A percentile compares a stretch with the other conserved stretches of the same genome.
phyloP scores from a whole-genome alignment of 805 yeast genomes.

The Saturnispora besseyi region DNA sequence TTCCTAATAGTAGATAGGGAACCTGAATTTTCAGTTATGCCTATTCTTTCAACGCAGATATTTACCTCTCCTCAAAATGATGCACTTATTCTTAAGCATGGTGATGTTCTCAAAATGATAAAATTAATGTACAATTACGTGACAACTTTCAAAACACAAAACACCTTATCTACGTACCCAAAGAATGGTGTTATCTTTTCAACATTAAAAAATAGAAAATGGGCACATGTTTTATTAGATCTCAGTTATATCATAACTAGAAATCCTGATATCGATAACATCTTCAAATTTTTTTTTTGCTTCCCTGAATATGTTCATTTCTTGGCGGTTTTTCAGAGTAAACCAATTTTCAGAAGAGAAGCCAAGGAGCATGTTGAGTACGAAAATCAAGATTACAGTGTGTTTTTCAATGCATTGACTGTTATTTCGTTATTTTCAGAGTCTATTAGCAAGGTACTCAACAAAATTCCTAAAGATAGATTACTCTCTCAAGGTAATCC shows the following conservation, averaged over 20 bases:
- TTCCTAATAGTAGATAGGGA: slow-evolving; percentile 73
- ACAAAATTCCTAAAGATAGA: slow-evolving; percentile 15
- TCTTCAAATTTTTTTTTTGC: slow-evolving; percentile 25
- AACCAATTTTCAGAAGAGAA: slow-evolving; percentile 67
- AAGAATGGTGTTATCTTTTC: slow-evolving; percentile 30
- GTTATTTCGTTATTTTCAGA: slow-evolving; percentile 58
- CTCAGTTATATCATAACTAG: slow-evolving; percentile 69
- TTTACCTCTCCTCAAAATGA: slow-evolving; percentile 86
- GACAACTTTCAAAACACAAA: slow-evolving; percentile 37
- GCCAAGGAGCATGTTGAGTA: slow-evolving; percentile 78
- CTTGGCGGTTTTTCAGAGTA: slow-evolving; percentile 63
- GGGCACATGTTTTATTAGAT: slow-evolving; percentile 75
- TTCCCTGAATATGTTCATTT: slow-evolving; percentile 49
- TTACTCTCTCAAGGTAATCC: slow-evolving; percentile 11
- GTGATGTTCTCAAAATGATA: slow-evolving; percentile 53
- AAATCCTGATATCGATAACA: slow-evolving; percentile 42
- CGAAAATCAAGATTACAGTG: slow-evolving; percentile 76
- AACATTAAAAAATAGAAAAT: slow-evolving; percentile 54
- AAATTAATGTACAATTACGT: slow-evolving; percentile 57
- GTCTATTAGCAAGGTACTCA: slow-evolving; percentile 39
- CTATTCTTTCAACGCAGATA: slow-evolving; percentile 70
- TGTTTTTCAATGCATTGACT: slow-evolving; percentile 59
- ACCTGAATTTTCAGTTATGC: slow-evolving; percentile 72
- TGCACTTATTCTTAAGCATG: slow-evolving; percentile 49
- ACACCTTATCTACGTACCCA: slow-evolving; percentile 28